Evolutionary conservation across 345 rosid genomes (phyloP).

Genomic region (Laguncularia racemosa): DNA sequence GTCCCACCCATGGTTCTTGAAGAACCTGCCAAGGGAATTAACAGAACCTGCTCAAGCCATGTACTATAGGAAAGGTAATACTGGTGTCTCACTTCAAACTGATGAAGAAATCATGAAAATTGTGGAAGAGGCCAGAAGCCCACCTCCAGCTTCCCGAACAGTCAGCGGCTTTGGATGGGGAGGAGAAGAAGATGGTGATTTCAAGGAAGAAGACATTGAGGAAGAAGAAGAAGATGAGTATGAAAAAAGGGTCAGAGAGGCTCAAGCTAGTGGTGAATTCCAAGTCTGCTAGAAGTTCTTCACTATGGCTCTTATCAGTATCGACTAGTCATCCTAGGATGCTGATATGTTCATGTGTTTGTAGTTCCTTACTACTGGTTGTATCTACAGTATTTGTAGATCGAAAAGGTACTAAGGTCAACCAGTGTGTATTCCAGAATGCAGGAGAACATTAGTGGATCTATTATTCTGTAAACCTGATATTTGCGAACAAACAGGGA

Average conservation of each 20-base stretch:
- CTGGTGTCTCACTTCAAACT: constrained; percentile 19
- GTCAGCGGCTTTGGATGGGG: constrained; percentile 20
- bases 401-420: too few relatives aligned
- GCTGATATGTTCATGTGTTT: too few relatives aligned
- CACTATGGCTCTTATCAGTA: too few relatives aligned
- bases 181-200: constrained; percentile 13
- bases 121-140: constrained; percentile 30
- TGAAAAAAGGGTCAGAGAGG: constrained; percentile 22
- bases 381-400: too few relatives aligned
- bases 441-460: too few relatives aligned
- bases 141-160: constrained; percentile 15
- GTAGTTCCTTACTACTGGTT: too few relatives aligned
- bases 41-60: constrained; percentile 19
- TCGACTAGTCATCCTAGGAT: too few relatives aligned
- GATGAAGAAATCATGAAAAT: constrained; percentile 32
- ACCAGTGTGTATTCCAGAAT: too few relatives aligned
- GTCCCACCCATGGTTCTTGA: constrained; percentile 22
- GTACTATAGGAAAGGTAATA: constrained; percentile 15
- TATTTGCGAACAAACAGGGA: too few relatives aligned
- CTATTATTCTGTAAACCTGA: too few relatives aligned
- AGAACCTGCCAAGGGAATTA: constrained; percentile 18
- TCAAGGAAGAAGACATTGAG: constrained; percentile 11
- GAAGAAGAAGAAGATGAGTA: constrained; percentile 36
- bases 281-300: constrained; percentile 6
- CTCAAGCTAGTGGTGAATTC: constrained; percentile 18